These are phyloP conservation scores for Vickermania spadyakhi DNA, from an alignment of 208 protist species.

Conservation along the genomic window DNA sequence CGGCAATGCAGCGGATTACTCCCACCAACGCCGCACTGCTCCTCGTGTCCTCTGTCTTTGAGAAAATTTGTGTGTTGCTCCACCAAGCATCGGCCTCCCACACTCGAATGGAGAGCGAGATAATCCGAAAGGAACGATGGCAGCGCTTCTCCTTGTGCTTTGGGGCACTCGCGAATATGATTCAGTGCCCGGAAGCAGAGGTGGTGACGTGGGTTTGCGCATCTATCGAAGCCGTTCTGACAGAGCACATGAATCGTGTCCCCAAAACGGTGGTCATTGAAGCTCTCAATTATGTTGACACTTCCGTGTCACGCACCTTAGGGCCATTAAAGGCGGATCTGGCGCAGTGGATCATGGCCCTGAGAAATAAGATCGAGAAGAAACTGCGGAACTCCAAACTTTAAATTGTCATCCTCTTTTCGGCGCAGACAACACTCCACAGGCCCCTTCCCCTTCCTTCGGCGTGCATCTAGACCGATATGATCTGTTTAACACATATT, in stretches of 20 bases:
- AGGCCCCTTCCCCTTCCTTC: no score
- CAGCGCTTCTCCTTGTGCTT: conserved; percentile 69
- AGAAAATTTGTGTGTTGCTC: conserved; percentile 59
- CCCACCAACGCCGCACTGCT: conserved; percentile 60
- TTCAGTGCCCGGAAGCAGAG: conserved; percentile 48
- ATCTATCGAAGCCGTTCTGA: conserved; percentile 65
- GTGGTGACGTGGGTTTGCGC: conserved; percentile 75
- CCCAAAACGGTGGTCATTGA: no score
- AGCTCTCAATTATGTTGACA: conserved; percentile 60
- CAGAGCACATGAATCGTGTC: conserved; percentile 68
- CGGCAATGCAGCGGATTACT: conserved; percentile 30
- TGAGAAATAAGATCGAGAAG: conserved; percentile 34
- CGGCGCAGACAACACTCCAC: no score
- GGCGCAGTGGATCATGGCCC: conserved; percentile 66
- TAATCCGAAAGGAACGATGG: conserved; percentile 21
- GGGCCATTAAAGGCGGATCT: conserved; percentile 54
- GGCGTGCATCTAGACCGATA: no score
- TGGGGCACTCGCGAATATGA: conserved; percentile 58
- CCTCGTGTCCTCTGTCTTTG: conserved; percentile 67
- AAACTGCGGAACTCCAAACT: not conserved
- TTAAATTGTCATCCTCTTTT: no score
- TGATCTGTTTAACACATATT: no score
- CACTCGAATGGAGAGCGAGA: no score
- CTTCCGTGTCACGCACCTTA: conserved; percentile 35
- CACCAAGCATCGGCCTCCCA: conserved; percentile 17